Evolutionary conservation across 805 yeast species (phyloP).

Genomic region (Kodamaea laetipori): DNA sequence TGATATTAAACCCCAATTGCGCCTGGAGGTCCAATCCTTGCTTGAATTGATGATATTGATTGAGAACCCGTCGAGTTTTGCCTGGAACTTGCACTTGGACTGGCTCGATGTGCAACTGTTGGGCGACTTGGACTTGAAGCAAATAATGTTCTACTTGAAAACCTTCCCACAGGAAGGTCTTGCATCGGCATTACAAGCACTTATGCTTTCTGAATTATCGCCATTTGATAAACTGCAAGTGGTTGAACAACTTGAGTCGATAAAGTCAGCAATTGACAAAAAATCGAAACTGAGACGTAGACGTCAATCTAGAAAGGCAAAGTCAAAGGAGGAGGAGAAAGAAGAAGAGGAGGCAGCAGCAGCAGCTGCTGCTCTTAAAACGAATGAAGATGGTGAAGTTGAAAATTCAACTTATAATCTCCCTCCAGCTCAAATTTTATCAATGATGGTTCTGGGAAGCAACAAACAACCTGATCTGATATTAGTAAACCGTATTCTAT

Average conservation of each 20-base stretch:
- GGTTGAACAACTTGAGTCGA: slow-evolving; percentile 2
- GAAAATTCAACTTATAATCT: slow-evolving; percentile 14
- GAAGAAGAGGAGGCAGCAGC: slow-evolving; percentile 17
- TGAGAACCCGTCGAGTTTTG: slow-evolving; percentile 54
- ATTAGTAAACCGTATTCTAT: slow-evolving; percentile 65
- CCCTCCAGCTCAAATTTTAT: slow-evolving; percentile 53
- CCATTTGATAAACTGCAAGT: slow-evolving; percentile 46
- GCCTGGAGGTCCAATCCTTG: slow-evolving; percentile 51
- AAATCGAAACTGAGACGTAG: neutral
- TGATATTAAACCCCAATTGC: slow-evolving; percentile 24
- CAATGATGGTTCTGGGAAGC: slow-evolving; percentile 54
- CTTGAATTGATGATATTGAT: slow-evolving; percentile 75
- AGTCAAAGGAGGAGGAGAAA: slow-evolving; percentile 14
- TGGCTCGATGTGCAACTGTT: slow-evolving; percentile 64
- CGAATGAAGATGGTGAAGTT: slow-evolving; percentile 11
- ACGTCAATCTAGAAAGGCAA: neutral
- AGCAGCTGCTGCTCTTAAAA: slow-evolving; percentile 15
- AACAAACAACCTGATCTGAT: slow-evolving; percentile 44
- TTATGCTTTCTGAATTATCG: slow-evolving; percentile 66
- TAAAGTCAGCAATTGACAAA: neutral
- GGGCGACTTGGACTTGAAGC: slow-evolving; percentile 46
- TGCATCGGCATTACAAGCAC: slow-evolving; percentile 63
- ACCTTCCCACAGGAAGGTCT: slow-evolving; percentile 63
- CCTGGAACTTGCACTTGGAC: slow-evolving; percentile 76
- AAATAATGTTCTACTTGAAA: slow-evolving; percentile 53